These are phyloP conservation scores for Asterella californica DNA, from an alignment of 225 moss, liverwort and hornwort species.

Conservation along the genomic window DNA sequence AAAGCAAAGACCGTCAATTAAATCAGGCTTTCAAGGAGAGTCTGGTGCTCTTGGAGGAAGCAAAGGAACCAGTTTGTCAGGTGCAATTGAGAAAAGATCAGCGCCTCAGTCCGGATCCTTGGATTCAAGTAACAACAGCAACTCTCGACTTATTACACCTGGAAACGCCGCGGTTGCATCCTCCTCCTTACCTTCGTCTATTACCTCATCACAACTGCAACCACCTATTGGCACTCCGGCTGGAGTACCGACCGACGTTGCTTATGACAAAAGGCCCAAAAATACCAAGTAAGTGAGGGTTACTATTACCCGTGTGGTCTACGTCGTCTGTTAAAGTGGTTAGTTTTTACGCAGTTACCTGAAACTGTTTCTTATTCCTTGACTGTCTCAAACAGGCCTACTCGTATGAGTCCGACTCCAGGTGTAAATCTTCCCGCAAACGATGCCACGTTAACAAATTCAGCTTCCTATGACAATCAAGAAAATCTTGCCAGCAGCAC, in stretches of 20 bases:
- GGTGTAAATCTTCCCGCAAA: constrained; percentile 56
- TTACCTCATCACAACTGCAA: constrained; percentile 54
- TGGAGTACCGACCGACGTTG: constrained; percentile 55
- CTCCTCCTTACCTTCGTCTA: constrained; percentile 42
- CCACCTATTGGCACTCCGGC: constrained; percentile 94
- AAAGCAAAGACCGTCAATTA: constrained; percentile 70
- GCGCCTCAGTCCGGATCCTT: constrained; percentile 37
- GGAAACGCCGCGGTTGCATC: constrained; percentile 34
- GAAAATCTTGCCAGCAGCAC: constrained; percentile 63
- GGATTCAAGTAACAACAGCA: constrained; percentile 46
- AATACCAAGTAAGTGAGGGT: constrained; percentile 62
- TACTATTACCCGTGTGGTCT: background rate
- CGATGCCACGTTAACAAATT: constrained; percentile 42
- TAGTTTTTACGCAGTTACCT: background rate
- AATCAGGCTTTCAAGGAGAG: constrained; percentile 54
- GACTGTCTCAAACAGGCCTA: constrained; percentile 50
- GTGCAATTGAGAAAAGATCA: constrained; percentile 51
- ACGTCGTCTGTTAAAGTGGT: background rate
- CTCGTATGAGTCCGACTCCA: constrained; percentile 54
- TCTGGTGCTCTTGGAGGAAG: constrained; percentile 45
- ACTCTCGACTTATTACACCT: constrained; percentile 42
- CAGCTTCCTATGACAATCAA: constrained; percentile 56
- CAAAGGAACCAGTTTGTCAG: constrained; percentile 46
- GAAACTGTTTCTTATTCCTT: background rate
- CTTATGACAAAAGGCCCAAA: constrained; percentile 54